phyloP scores from a whole-genome alignment of 2,329 filamentous ascomycete species.

The Exophiala alcalophila region DNA sequence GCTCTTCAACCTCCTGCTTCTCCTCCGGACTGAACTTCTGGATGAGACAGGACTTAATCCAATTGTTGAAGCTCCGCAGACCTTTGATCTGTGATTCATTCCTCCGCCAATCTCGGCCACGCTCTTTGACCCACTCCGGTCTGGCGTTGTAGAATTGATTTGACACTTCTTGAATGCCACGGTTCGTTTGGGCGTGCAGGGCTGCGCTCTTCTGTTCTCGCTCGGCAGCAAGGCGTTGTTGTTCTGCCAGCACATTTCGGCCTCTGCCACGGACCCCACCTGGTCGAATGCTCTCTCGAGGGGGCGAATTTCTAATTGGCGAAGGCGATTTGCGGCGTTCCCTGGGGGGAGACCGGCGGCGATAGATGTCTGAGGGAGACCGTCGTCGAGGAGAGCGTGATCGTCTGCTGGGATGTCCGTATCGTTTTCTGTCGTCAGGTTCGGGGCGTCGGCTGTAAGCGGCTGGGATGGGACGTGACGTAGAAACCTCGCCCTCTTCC shows the following conservation, averaged over 20 bases:
- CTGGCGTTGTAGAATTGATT: slow-evolving; percentile 94
- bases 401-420: slow-evolving; percentile 28
- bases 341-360: slow-evolving; percentile 32
- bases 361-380: slow-evolving; percentile 24
- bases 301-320: slow-evolving; percentile 41
- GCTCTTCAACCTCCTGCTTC: slow-evolving; percentile 50
- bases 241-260: slow-evolving; percentile 42
- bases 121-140: slow-evolving; percentile 84
- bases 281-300: slow-evolving; percentile 45
- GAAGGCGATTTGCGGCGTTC: slow-evolving; percentile 43
- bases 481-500: slow-evolving; percentile 28
- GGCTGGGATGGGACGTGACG: slow-evolving; percentile 18
- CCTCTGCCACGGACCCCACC: slow-evolving; percentile 47
- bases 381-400: slow-evolving; percentile 26
- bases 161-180: slow-evolving; percentile 79
- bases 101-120: slow-evolving; percentile 89
- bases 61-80: slow-evolving; percentile 93
- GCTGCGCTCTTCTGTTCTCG: slow-evolving; percentile 37
- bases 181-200: slow-evolving; percentile 34
- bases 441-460: slow-evolving; percentile 27
- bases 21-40: slow-evolving; percentile 90
- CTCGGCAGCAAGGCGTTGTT: slow-evolving; percentile 38
- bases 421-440: slow-evolving; percentile 34
- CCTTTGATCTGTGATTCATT: slow-evolving; percentile 95
- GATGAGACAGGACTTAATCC: slow-evolving; percentile 96